A percentile compares a stretch with the other conserved stretches of the same genome.
phyloP scores from a whole-genome alignment of 2,329 filamentous ascomycete genomes.

The Ceratocystis destructans region DNA sequence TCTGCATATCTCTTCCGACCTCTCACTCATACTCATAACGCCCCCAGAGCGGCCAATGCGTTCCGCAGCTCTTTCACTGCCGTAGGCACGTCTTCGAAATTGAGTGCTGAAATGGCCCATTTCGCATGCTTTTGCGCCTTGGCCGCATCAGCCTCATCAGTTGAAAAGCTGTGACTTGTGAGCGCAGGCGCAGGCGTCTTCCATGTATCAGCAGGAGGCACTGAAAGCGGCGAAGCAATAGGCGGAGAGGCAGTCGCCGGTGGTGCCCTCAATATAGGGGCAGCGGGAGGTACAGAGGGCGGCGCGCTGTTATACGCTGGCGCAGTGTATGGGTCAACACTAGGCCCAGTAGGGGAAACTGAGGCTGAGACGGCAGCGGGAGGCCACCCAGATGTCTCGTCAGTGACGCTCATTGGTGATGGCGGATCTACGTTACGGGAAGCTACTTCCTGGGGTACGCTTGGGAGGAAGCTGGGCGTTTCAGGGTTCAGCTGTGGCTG shows the following conservation, averaged over 20 bases:
- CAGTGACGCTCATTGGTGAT: constrained; percentile 25
- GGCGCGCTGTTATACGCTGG: neutral
- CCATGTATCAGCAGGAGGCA: neutral
- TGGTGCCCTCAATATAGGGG: constrained; percentile 19
- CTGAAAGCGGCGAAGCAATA: neutral
- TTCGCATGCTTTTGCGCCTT: constrained; percentile 89
- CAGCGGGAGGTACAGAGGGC: constrained; percentile 16
- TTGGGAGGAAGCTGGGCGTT: constrained; percentile 3
- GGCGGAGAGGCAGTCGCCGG: constrained; percentile 20
- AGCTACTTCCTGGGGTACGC: constrained; percentile 10
- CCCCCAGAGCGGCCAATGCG: constrained; percentile 59
- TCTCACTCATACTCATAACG: constrained; percentile 30
- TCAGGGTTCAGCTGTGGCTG: neutral
- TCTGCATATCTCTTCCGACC: no score
- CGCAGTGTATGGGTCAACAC: neutral
- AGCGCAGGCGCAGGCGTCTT: neutral
- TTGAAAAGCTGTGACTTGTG: constrained; percentile 9
- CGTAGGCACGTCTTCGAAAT: constrained; percentile 89
- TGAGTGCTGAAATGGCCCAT: constrained; percentile 91
- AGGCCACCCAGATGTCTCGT: constrained; percentile 11
- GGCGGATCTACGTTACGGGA: constrained; percentile 21
- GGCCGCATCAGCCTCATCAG: constrained; percentile 45
- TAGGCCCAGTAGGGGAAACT: constrained; percentile 10
- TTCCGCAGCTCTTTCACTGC: constrained; percentile 71
- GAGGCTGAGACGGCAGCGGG: constrained; percentile 11